A percentile compares a stretch with the other conserved stretches of the same genome.
Evolutionary conservation across 1,284 basidiomycete species (phyloP).

Genomic region (Ceratobasidium sp.): DNA sequence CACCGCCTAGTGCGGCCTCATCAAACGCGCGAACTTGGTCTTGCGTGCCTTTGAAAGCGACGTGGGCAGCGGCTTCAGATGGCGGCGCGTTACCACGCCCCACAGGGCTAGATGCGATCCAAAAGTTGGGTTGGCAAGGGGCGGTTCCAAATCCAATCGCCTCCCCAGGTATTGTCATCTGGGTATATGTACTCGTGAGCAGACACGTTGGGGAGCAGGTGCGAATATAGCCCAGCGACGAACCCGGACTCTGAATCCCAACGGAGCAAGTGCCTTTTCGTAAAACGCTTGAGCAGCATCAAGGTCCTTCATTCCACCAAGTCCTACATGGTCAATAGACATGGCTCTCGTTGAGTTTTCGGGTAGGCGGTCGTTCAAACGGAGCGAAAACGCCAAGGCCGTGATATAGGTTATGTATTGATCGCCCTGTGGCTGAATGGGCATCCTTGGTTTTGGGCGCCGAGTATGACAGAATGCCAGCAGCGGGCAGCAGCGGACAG

Average conservation of each 20-base stretch:
- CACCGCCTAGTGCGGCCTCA: slow-evolving; percentile 18
- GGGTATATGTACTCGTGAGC: background rate
- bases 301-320: slow-evolving; percentile 1
- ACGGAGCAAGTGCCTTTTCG: slow-evolving; percentile 22
- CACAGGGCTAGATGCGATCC: background rate
- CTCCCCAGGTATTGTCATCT: background rate
- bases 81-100: background rate
- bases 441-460: too few species aligned
- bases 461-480: too few species aligned
- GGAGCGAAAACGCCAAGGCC: too few species aligned
- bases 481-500: too few species aligned
- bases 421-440: too few species aligned
- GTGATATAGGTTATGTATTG: too few species aligned
- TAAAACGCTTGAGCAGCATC: background rate
- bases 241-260: slow-evolving; percentile 25
- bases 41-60: slow-evolving; percentile 32
- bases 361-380: too few species aligned
- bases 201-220: background rate
- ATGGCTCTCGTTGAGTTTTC: background rate
- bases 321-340: slow-evolving; percentile 22
- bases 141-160: slow-evolving; percentile 4
- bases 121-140: slow-evolving; percentile 10
- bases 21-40: slow-evolving; percentile 31
- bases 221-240: too few species aligned
- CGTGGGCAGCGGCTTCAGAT: slow-evolving; percentile 6